Base-by-base conservation (phyloP, 148 eudicot genomes). In the Cornus suecica region DNA sequence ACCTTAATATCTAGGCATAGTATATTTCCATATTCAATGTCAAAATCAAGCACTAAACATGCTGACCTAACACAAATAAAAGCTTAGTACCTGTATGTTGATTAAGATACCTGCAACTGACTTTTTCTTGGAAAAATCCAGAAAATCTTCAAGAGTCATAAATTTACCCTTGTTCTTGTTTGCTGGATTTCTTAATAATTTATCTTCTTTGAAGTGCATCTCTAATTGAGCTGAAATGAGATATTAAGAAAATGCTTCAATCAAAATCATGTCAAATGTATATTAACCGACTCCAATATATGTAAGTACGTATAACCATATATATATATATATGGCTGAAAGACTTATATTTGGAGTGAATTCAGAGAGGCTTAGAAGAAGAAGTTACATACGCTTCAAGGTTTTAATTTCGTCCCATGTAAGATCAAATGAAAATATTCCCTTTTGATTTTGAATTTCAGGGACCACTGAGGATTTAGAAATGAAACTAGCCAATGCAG, bases 341-440 rank as follows among this genome's bases (percentile, higher is more conserved):
- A 37, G 6, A 37, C 6, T 37, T 3, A 37, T 6, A 37, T 37
- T 37, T 0, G 42, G 42, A 37, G 7, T 8, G 42, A 37, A 37
- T 37, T 37, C 7, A 6, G 42, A 37, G 42, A 37, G 42, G 42
- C 42, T 37, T 37, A 37, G 42, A 37, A 37, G 42, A 37, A 37
- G 18, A 29, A 56, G 61, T 27, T 83, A n/a, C n/a, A n/a, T 83
- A 95, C 99, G 99, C 80, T 82, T 90, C 54, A 93, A 78, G 54
- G 90, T 77, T 74, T 90, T 88, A 79, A 95, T 88, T 78, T 95
- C 97, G 8, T 68, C 79, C 98, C 98, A 95, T 6, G 89, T 80
- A 73, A 93, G 91, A 84, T 95, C 97, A 65, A 93, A 92, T 1
- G 98, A 90, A 85, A 89, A 93, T 75, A 95, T 85, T 48, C 99